These are phyloP conservation scores for Rhizopogon salebrosus DNA, from an alignment of 768 basidiomycete genomes.

Conservation along the genomic window DNA sequence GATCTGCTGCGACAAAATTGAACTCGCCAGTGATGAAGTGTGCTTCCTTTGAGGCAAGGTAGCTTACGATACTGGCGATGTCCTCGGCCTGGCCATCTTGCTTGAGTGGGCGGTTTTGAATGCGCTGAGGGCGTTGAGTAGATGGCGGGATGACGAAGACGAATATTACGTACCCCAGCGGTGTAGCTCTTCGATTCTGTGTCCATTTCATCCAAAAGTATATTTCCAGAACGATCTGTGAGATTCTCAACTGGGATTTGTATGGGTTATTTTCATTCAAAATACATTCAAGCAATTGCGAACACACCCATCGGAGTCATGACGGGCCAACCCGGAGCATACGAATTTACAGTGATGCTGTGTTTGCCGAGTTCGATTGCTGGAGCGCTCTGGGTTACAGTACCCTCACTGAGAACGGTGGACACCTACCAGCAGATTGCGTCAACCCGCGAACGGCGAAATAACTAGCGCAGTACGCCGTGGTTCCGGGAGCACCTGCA, in stretches of 20 bases:
- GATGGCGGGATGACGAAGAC: too few relatives aligned
- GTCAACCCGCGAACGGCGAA: constrained; percentile 31
- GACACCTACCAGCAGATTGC: too few relatives aligned
- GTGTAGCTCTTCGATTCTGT: constrained; percentile 31
- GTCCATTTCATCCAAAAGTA: too few relatives aligned
- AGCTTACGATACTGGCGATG: constrained; percentile 23
- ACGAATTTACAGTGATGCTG: too few relatives aligned
- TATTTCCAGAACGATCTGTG: too few relatives aligned
- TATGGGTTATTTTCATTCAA: too few relatives aligned
- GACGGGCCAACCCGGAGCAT: constrained; percentile 27
- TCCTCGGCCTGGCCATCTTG: constrained; percentile 19
- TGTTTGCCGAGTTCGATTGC: constrained; percentile 27
- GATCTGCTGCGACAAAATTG: too few relatives aligned
- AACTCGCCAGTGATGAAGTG: constrained; percentile 25
- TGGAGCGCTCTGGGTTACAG: background rate
- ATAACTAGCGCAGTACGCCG: constrained; percentile 28
- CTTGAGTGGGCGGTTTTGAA: too few relatives aligned
- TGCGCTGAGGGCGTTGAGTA: constrained; percentile 2
- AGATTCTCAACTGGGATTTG: too few relatives aligned
- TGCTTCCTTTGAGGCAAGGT: constrained; percentile 21
- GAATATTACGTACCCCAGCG: constrained; percentile 23
- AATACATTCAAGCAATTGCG: constrained; percentile 11
- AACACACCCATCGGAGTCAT: too few relatives aligned
- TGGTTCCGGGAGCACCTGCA: constrained; percentile 3
- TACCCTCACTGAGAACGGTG: background rate